A percentile compares a stretch with the other conserved stretches of the same genome.
These are phyloP conservation scores for Ophiostoma pallidulum DNA, from an alignment of 2,329 filamentous ascomycete genomes.

Conservation along the genomic window DNA sequence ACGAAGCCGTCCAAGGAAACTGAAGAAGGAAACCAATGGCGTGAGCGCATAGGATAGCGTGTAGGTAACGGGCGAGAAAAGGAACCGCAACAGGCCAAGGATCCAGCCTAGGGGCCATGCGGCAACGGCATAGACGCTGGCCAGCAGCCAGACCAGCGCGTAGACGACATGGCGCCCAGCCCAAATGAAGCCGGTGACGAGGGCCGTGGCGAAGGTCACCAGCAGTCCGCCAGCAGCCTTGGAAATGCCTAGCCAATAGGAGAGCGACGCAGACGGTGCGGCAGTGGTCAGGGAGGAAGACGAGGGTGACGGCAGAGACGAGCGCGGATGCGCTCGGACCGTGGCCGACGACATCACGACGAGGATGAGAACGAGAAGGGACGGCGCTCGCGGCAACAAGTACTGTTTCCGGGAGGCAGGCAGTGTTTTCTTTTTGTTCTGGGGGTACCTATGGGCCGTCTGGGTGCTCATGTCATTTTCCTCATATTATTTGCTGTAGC, in stretches of 20 bases:
- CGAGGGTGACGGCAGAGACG: not conserved
- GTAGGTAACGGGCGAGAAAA: constrained; percentile 30
- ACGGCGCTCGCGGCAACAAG: too few species aligned
- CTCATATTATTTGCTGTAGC: too few species aligned
- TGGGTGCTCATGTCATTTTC: too few species aligned
- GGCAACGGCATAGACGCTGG: not conserved
- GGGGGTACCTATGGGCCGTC: too few species aligned
- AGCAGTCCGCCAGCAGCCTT: constrained; percentile 3
- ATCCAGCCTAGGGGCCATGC: constrained; percentile 17
- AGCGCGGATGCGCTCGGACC: not conserved
- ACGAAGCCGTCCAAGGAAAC: constrained; percentile 24
- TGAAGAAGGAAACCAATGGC: constrained; percentile 22
- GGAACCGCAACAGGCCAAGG: constrained; percentile 20
- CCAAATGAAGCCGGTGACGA: not conserved
- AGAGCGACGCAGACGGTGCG: too few species aligned
- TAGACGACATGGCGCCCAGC: not conserved
- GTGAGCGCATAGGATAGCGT: constrained; percentile 21
- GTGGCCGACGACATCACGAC: not conserved
- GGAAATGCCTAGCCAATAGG: constrained; percentile 5
- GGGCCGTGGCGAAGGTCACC: not conserved
- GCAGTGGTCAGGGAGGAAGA: not conserved
- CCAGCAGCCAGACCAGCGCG: constrained; percentile 9
- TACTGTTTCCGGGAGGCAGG: too few species aligned
- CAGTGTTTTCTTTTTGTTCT: too few species aligned
- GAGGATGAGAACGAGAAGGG: too few species aligned